These are phyloP conservation scores for Blastobotrys indianensis DNA, from an alignment of 1,139 yeast genomes.

Conservation along the genomic window DNA sequence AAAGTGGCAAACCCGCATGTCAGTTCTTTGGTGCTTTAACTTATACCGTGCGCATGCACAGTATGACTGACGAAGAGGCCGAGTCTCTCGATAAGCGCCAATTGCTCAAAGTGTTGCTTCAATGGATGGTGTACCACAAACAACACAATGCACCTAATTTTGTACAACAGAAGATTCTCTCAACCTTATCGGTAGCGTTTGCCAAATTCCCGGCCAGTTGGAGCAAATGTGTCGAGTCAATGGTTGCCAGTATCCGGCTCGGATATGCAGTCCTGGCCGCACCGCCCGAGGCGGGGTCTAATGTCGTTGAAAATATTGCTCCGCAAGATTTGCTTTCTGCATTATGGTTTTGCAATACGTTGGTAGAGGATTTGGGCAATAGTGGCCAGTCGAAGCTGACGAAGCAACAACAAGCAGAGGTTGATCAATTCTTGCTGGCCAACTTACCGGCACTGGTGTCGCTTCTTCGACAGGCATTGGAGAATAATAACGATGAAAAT, in stretches of 20 bases:
- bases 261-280: constrained; percentile 6
- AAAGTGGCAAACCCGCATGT: constrained; percentile 38
- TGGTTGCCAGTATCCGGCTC: constrained; percentile 10
- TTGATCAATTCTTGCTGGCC: constrained; percentile 12
- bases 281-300: neutral
- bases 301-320: too few relatives aligned
- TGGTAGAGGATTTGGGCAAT: constrained; percentile 24
- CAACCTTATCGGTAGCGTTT: constrained; percentile 29
- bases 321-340: constrained; percentile 2
- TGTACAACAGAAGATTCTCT: constrained; percentile 33
- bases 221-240: constrained; percentile 25
- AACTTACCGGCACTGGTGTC: constrained; percentile 12
- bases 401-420: constrained; percentile 8
- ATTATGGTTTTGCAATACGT: constrained; percentile 25
- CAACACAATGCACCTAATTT: constrained; percentile 19
- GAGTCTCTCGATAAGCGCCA: constrained; percentile 12
- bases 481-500: neutral
- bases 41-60: constrained; percentile 44
- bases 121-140: constrained; percentile 23
- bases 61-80: constrained; percentile 17
- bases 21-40: constrained; percentile 62
- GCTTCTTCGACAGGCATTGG: constrained; percentile 9
- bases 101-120: constrained; percentile 26
- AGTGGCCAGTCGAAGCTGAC: constrained; percentile 11
- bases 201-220: constrained; percentile 32